A percentile compares a stretch with the other conserved stretches of the same genome.
phyloP scores from a whole-genome alignment of 306 rosid genomes.

The Acacia acuminata region DNA sequence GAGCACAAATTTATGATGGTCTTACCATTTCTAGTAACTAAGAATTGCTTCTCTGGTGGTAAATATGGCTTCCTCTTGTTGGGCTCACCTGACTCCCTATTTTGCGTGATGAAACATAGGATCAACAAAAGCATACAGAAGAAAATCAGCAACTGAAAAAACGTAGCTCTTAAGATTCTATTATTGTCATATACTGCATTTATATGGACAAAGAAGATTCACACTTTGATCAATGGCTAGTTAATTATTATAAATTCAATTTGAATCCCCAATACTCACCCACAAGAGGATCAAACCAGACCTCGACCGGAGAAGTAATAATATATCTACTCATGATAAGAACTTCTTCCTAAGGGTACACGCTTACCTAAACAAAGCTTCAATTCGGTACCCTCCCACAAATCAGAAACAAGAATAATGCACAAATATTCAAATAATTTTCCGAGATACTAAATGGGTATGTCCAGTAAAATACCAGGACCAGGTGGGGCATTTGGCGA shows the following conservation, averaged over 20 bases:
- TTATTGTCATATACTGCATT: not conserved
- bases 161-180: not conserved
- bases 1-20: not conserved
- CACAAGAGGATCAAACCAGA: not conserved
- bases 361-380: not conserved
- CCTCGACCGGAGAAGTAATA: not conserved
- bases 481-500: slow-evolving; percentile 99
- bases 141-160: not conserved
- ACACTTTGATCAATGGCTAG: not conserved
- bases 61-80: slow-evolving; percentile 88
- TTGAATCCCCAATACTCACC: not conserved
- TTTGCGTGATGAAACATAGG: slow-evolving; percentile 20
- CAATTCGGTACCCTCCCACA: not conserved
- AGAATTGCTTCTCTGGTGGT: slow-evolving; percentile 83
- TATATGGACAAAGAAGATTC: not conserved
- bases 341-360: not conserved
- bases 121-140: not conserved
- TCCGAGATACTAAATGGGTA: not conserved
- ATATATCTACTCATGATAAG: not conserved
- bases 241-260: slow-evolving; percentile 7
- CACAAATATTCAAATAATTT: not conserved
- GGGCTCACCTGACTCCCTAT: slow-evolving; percentile 94
- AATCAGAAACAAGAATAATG: not conserved
- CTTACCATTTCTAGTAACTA: slow-evolving; percentile 90
- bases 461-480: slow-evolving; percentile 61